A percentile compares a stretch with the other conserved stretches of the same genome.
phyloP scores from a whole-genome alignment of 331 rosid genomes.

The Phaseolus coccineus region DNA sequence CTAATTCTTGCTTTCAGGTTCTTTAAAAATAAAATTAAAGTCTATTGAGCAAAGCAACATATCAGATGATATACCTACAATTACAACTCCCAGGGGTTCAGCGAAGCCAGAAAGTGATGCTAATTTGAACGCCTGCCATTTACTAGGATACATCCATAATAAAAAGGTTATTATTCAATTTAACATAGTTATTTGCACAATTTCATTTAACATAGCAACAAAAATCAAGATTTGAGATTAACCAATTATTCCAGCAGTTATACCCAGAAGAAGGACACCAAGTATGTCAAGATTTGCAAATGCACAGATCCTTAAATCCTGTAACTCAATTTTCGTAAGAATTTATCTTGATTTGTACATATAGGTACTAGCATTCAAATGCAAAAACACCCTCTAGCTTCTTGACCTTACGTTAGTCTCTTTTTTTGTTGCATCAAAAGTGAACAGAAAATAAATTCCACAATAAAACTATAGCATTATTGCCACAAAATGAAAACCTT shows the following conservation, averaged over 20 bases:
- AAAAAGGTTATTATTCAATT: slow-evolving; percentile 29
- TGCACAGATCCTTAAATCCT: slow-evolving; percentile 19
- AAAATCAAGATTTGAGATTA: slow-evolving; percentile 32
- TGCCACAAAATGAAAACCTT: slow-evolving; percentile 32
- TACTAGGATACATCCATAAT: slow-evolving; percentile 59
- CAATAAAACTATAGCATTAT: slow-evolving; percentile 18
- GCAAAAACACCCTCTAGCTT: slow-evolving; percentile 33
- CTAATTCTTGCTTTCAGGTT: slow-evolving; percentile 28
- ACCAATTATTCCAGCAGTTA: slow-evolving; percentile 9
- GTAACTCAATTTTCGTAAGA: slow-evolving; percentile 18
- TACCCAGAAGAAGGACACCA: slow-evolving; percentile 28
- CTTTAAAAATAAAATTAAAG: slow-evolving; percentile 37
- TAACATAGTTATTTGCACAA: slow-evolving; percentile 33
- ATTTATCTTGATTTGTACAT: slow-evolving; percentile 13
- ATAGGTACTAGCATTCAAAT: slow-evolving; percentile 21
- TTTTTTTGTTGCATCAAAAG: slow-evolving; percentile 13
- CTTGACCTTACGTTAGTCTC: background rate
- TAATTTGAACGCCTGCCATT: slow-evolving; percentile 99
- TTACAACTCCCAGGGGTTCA: slow-evolving; percentile 94
- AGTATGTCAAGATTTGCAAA: slow-evolving; percentile 28
- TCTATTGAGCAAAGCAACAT: slow-evolving; percentile 30
- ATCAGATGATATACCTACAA: slow-evolving; percentile 76
- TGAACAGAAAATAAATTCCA: slow-evolving; percentile 1
- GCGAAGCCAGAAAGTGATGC: slow-evolving; percentile 99
- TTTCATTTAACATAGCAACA: slow-evolving; percentile 22